Conservation (phyloP, 2,329 filamentous ascomycete genomes). For the Ceratocystis smalleyi region DNA sequence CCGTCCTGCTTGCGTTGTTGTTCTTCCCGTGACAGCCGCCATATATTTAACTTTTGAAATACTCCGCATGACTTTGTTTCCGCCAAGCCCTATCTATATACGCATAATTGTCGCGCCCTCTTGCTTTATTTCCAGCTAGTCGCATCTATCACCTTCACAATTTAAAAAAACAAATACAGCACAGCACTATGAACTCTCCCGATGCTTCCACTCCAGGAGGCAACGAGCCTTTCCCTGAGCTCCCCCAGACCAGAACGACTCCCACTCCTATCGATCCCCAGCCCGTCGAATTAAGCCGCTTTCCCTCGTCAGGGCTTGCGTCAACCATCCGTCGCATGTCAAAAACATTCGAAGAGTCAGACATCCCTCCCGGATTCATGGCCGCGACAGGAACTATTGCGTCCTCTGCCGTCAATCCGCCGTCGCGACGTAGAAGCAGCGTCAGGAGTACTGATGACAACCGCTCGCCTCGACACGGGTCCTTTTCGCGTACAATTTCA, state of each 20-base stretch:
- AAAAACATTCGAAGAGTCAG: slow-evolving; percentile 31
- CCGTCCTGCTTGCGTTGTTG: not conserved
- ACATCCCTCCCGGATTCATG: slow-evolving; percentile 32
- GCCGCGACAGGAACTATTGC: slow-evolving; percentile 33
- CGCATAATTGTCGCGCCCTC: not conserved
- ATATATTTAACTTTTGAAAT: not conserved
- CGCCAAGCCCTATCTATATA: not conserved
- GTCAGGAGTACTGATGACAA: slow-evolving; percentile 14
- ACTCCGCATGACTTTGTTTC: not conserved
- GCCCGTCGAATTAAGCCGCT: not conserved
- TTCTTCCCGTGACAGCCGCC: not conserved
- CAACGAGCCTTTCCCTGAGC: slow-evolving; percentile 1
- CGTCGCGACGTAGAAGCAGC: slow-evolving; percentile 15
- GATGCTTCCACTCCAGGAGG: not conserved
- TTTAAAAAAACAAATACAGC: not conserved
- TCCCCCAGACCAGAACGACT: not conserved
- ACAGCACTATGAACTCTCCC: not conserved
- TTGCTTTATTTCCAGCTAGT: not conserved
- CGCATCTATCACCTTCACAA: not conserved
- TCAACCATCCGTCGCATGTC: slow-evolving; percentile 23
- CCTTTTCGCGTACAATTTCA: slow-evolving; percentile 7
- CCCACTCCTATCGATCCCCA: not conserved
- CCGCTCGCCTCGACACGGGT: slow-evolving; percentile 5
- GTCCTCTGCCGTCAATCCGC: slow-evolving; percentile 24
- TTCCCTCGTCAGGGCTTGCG: slow-evolving; percentile 3